These are phyloP conservation scores for Gonapodya prolifera DNA, from an alignment of 192 early-diverging fungal species.

Conservation along the genomic window DNA sequence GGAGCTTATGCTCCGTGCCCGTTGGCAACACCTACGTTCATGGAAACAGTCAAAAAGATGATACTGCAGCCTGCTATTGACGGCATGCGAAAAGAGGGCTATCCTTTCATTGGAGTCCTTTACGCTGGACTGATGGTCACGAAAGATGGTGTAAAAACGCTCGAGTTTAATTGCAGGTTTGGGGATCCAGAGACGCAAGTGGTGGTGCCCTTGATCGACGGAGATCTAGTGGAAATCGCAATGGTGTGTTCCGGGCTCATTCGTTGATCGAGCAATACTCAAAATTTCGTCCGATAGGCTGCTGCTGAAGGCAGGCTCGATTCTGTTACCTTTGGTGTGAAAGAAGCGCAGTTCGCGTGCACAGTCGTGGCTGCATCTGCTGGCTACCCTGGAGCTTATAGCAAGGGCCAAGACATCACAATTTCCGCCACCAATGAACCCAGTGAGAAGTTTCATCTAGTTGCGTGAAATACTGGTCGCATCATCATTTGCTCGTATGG, in stretches of 20 bases:
- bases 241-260: conserved; percentile 18
- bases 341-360: conserved; percentile 65
- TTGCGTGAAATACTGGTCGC: no score
- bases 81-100: conserved; percentile 87
- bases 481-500: neutral
- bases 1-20: conserved; percentile 96
- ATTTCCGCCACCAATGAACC: conserved; percentile 24
- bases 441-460: neutral
- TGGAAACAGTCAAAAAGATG: conserved; percentile 54
- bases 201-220: conserved; percentile 78
- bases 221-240: conserved; percentile 79
- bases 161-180: conserved; percentile 98
- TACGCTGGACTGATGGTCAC: conserved; percentile 98
- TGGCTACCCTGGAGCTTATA: conserved; percentile 84
- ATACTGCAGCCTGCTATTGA: conserved; percentile 86
- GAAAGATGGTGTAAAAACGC: conserved; percentile 73
- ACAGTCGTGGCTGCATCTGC: conserved; percentile 86
- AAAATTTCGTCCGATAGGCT: conserved; percentile 25
- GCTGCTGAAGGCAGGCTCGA: conserved; percentile 83
- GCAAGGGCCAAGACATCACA: conserved; percentile 66
- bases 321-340: conserved; percentile 48
- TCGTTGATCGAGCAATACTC: neutral
- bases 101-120: conserved; percentile 91
- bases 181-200: conserved; percentile 98
- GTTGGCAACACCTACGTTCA: conserved; percentile 65